Evolutionary conservation across 352 stramenopile species (phyloP).

Genomic region (Discostella stelligera): DNA sequence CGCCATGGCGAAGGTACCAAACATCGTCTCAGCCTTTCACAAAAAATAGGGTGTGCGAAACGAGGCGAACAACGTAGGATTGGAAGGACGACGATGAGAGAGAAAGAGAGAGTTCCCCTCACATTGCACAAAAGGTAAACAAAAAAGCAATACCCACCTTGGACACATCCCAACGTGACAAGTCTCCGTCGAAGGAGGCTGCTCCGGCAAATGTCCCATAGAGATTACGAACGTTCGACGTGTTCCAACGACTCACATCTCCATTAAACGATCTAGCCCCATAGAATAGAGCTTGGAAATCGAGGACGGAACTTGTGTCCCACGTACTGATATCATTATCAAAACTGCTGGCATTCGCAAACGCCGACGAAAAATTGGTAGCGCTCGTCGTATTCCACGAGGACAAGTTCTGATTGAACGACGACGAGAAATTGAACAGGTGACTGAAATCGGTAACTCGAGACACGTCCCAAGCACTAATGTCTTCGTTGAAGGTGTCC

Average conservation of each 20-base stretch:
- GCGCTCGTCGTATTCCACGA: neutral
- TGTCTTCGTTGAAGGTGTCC: conserved; percentile 51
- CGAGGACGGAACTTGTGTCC: conserved; percentile 40
- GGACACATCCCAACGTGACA: conserved; percentile 13
- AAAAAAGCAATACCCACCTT: too few species aligned
- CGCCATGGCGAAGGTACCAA: too few species aligned
- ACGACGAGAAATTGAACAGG: conserved; percentile 21
- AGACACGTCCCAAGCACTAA: conserved; percentile 43
- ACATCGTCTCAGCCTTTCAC: too few species aligned
- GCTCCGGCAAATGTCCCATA: conserved; percentile 24
- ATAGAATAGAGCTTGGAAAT: conserved; percentile 40
- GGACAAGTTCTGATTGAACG: neutral
- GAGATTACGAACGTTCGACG: conserved; percentile 24
- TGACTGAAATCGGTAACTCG: conserved; percentile 25
- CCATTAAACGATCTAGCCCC: conserved; percentile 40
- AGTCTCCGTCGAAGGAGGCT: conserved; percentile 13
- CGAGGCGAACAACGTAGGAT: too few species aligned
- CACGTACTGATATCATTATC: conserved; percentile 41
- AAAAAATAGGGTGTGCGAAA: neutral
- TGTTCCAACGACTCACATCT: conserved; percentile 42
- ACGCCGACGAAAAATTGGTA: neutral
- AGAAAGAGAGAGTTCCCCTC: too few species aligned
- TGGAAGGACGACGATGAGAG: too few species aligned
- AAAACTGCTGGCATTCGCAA: conserved; percentile 11
- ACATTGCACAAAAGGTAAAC: too few species aligned